Evolutionary conservation across 768 basidiomycete species (phyloP).

Genomic region (Boletus fagicola): DNA sequence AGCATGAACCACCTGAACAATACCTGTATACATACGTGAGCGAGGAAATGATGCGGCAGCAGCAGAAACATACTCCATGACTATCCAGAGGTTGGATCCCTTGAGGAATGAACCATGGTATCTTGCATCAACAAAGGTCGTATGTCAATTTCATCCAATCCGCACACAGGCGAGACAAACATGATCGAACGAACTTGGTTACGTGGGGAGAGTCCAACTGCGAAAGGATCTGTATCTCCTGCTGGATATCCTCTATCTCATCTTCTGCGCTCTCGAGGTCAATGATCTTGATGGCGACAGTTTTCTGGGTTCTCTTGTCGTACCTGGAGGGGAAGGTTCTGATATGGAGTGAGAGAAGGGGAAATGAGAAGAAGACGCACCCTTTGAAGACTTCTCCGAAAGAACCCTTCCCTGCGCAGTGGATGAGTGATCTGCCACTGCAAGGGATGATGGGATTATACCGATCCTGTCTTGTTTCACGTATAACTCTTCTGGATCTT

Average conservation of each 20-base stretch:
- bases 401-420: conserved; percentile 82
- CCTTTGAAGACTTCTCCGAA: conserved; percentile 99
- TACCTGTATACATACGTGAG: conserved; percentile 52
- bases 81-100: conserved; percentile 96
- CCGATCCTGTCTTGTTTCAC: conserved; percentile 98
- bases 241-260: conserved; percentile 99
- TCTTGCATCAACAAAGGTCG: conserved; percentile 40
- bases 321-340: conserved; percentile 44
- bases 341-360: conserved; percentile 9
- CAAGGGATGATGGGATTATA: conserved; percentile 35
- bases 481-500: conserved; percentile 96
- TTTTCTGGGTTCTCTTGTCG: conserved; percentile 92
- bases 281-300: conserved; percentile 99
- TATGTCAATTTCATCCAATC: conserved; percentile 33
- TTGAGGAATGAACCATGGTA: conserved; percentile 97
- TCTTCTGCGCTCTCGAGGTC: conserved; percentile 99
- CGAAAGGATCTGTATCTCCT: conserved; percentile 97
- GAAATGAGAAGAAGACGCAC: conserved; percentile 41
- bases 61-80: conserved; percentile 78
- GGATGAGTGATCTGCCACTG: conserved; percentile 19
- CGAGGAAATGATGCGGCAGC: not conserved
- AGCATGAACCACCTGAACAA: conserved; percentile 97
- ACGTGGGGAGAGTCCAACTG: conserved; percentile 96
- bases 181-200: conserved; percentile 69
- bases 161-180: conserved; percentile 29